Evolutionary conservation across 768 basidiomycete species (phyloP).

Genomic region (Holtermannia corniformis): DNA sequence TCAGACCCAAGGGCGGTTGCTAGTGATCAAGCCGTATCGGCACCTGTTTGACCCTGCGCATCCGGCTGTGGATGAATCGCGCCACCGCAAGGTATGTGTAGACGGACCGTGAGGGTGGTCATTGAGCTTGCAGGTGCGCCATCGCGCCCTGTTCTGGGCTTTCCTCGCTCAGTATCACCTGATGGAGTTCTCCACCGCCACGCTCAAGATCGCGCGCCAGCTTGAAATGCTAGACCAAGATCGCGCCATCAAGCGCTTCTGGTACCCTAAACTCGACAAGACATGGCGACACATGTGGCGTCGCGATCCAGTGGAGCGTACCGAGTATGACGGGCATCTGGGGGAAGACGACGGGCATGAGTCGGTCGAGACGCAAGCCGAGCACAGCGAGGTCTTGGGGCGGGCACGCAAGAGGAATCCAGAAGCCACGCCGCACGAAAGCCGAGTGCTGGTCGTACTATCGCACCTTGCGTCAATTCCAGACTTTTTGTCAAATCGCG

Average conservation of each 20-base stretch:
- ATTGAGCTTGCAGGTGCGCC: slow-evolving; percentile 8
- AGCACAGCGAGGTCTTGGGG: slow-evolving; percentile 20
- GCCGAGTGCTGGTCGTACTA: slow-evolving; percentile 15
- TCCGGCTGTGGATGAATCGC: slow-evolving; percentile 10
- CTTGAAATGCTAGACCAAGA: slow-evolving; percentile 24
- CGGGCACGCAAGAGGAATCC: slow-evolving; percentile 31
- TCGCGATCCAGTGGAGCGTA: not conserved
- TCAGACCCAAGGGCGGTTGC: slow-evolving; percentile 5
- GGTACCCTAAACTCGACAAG: slow-evolving; percentile 17
- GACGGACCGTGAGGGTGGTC: not conserved
- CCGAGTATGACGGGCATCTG: slow-evolving; percentile 12
- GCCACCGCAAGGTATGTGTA: slow-evolving; percentile 8
- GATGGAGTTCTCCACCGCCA: slow-evolving; percentile 31
- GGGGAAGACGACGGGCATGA: slow-evolving; percentile 23
- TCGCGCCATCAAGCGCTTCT: slow-evolving; percentile 13
- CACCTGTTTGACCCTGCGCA: slow-evolving; percentile 33
- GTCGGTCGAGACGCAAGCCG: not conserved
- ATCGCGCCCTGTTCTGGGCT: slow-evolving; percentile 32
- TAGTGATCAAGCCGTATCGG: slow-evolving; percentile 28
- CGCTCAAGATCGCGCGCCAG: slow-evolving; percentile 17
- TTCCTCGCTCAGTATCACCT: slow-evolving; percentile 36
- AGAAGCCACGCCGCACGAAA: slow-evolving; percentile 32
- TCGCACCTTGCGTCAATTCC: slow-evolving; percentile 15
- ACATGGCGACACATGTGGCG: not conserved
- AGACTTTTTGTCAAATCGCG: slow-evolving; percentile 21